phyloP scores from a whole-genome alignment of 108 stramenopile species.

The Discostella pseudostelligera region DNA sequence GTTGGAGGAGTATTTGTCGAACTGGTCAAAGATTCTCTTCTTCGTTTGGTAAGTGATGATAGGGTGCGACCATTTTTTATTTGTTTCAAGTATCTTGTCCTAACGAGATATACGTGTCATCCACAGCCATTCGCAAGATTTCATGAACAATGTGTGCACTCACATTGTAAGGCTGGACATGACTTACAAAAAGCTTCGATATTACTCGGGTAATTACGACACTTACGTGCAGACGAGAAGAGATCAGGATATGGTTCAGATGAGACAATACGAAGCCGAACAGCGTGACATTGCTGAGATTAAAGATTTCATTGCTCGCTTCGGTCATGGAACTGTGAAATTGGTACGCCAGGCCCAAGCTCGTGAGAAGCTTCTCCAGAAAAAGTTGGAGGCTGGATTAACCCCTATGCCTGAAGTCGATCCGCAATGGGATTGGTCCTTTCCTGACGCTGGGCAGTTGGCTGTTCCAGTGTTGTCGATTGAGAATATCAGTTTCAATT shows the following conservation, averaged over 20 bases:
- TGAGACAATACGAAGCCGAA: constrained; percentile 93
- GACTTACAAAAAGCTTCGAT: constrained; percentile 89
- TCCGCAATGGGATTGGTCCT: constrained; percentile 75
- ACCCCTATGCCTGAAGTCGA: constrained; percentile 79
- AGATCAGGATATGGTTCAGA: constrained; percentile 96
- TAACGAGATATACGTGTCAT: background rate
- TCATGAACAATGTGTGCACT: constrained; percentile 97
- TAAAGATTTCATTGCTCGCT: constrained; percentile 94
- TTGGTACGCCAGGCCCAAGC: constrained; percentile 93
- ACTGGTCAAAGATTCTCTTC: constrained; percentile 92
- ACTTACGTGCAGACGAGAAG: constrained; percentile 81
- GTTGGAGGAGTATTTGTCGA: constrained; percentile 95
- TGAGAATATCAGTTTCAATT: constrained; percentile 77
- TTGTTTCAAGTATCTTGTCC: too few relatives aligned
- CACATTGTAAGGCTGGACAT: constrained; percentile 92
- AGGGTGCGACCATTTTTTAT: background rate
- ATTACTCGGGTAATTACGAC: constrained; percentile 98
- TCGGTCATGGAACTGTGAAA: constrained; percentile 95
- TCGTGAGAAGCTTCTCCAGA: constrained; percentile 87
- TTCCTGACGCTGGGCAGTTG: constrained; percentile 87
- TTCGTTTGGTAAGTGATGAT: constrained; percentile 65
- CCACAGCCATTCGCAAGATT: constrained; percentile 91
- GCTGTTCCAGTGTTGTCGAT: constrained; percentile 84
- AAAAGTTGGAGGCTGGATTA: constrained; percentile 90
- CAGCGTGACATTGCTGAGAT: constrained; percentile 96